Percentiles rank a stretch among this genome's conserved stretches.
Conservation (phyloP, 345 rosid species). For the Ailanthus altissimus region DNA sequence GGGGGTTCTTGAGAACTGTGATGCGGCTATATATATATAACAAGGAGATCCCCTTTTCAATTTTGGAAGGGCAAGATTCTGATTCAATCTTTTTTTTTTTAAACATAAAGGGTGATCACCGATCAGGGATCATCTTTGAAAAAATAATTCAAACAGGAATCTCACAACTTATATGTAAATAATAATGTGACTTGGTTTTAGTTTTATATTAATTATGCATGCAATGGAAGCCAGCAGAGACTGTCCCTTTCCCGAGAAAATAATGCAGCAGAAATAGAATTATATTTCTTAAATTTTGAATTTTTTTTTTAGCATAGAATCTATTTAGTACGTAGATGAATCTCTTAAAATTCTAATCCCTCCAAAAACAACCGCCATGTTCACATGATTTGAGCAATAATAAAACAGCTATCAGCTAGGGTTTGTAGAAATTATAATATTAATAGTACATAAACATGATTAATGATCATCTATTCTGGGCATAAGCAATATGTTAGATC, state of each 20-base stretch:
- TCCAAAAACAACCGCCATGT: neutral
- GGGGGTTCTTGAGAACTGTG: neutral
- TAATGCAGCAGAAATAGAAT: too few relatives aligned
- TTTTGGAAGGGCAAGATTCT: constrained; percentile 36
- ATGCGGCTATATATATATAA: neutral
- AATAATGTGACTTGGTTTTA: neutral
- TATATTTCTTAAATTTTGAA: too few relatives aligned
- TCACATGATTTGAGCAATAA: neutral
- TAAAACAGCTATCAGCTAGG: constrained; percentile 5
- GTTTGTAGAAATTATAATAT: neutral
- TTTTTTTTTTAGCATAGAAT: constrained; percentile 4
- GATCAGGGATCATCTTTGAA: neutral
- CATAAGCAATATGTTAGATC: neutral
- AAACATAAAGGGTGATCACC: neutral
- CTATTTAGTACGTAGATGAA: neutral
- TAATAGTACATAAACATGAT: too few relatives aligned
- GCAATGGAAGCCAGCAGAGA: too few relatives aligned
- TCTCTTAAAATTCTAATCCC: neutral
- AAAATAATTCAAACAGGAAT: constrained; percentile 13
- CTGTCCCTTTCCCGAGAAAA: too few relatives aligned
- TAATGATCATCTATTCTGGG: neutral
- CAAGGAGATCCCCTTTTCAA: constrained; percentile 4
- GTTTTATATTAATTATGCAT: too few relatives aligned
- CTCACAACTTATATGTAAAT: neutral
- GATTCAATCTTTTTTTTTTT: constrained; percentile 1